A percentile compares a stretch with the other conserved stretches of the same genome.
Evolutionary conservation across 1,284 basidiomycete genomes (phyloP).

Genomic region (Ganoderma multipileum): DNA sequence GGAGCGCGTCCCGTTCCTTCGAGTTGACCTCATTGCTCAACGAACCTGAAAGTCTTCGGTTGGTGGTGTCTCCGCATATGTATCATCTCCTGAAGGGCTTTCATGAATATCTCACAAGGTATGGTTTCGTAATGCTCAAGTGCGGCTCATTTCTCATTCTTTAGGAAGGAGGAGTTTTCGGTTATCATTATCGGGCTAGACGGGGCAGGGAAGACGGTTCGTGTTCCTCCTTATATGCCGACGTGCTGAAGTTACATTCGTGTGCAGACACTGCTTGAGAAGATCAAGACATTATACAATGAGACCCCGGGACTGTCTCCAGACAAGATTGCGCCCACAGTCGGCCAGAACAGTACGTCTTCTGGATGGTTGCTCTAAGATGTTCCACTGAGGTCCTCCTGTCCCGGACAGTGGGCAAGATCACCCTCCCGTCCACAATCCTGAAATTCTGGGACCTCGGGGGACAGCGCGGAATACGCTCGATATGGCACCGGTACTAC

Average conservation of each 20-base stretch:
- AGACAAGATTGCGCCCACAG: constrained; percentile 92
- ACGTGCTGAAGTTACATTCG: constrained; percentile 11
- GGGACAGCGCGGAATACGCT: constrained; percentile 89
- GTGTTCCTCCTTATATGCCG: constrained; percentile 30
- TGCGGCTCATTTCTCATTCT: constrained; percentile 24
- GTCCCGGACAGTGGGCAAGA: constrained; percentile 77
- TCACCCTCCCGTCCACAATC: constrained; percentile 88
- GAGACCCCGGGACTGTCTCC: constrained; percentile 83
- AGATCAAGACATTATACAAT: constrained; percentile 91
- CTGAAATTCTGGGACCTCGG: constrained; percentile 96
- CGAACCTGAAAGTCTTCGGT: not conserved
- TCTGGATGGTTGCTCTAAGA: not conserved
- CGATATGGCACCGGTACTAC: constrained; percentile 94
- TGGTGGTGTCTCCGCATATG: constrained; percentile 53
- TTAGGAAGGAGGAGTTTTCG: constrained; percentile 91
- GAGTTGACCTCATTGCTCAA: not conserved
- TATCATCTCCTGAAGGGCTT: constrained; percentile 92
- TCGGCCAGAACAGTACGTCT: constrained; percentile 90
- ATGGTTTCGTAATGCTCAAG: constrained; percentile 43
- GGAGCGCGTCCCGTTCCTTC: constrained; percentile 13
- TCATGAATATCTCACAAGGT: constrained; percentile 89
- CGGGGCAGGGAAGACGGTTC: constrained; percentile 91
- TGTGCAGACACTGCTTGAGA: constrained; percentile 84
- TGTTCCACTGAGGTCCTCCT: not conserved
- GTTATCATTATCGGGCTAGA: constrained; percentile 92